phyloP scores from a whole-genome alignment of 306 rosid species.

The Cicer bijugum region DNA sequence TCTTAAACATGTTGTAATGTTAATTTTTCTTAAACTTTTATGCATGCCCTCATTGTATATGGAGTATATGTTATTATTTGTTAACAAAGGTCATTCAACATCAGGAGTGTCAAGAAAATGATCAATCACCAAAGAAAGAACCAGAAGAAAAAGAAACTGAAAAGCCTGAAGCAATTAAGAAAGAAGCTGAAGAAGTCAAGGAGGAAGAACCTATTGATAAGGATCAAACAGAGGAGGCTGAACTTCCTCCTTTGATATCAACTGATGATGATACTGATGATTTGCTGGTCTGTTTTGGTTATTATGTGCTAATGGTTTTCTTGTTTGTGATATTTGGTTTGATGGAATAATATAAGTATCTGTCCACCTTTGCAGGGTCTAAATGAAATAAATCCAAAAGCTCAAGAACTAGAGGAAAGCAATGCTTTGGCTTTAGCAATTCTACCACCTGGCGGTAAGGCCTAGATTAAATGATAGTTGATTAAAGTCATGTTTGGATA shows the following conservation, averaged over 20 bases:
- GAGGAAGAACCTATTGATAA: slow-evolving; percentile 49
- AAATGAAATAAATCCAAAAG: slow-evolving; percentile 69
- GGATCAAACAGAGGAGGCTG: slow-evolving; percentile 56
- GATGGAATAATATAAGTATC: slow-evolving; percentile 5
- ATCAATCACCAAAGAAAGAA: slow-evolving; percentile 53
- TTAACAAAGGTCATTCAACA: slow-evolving; percentile 39
- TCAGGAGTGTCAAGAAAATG: slow-evolving; percentile 64
- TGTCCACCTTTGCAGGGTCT: slow-evolving; percentile 64
- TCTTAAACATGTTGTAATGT: too few species aligned
- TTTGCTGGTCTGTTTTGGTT: slow-evolving; percentile 61
- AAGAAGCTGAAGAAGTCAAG: slow-evolving; percentile 54
- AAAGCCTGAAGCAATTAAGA: slow-evolving; percentile 50
- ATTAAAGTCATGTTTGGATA: background rate
- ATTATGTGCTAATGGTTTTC: slow-evolving; percentile 16
- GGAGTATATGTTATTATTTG: background rate
- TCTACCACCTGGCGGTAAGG: slow-evolving; percentile 72
- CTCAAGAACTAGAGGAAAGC: slow-evolving; percentile 74
- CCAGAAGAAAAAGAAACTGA: slow-evolving; percentile 54
- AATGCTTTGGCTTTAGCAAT: slow-evolving; percentile 95
- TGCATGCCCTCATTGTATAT: background rate
- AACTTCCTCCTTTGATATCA: slow-evolving; percentile 71
- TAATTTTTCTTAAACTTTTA: background rate
- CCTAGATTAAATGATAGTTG: slow-evolving; percentile 32
- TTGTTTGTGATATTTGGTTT: slow-evolving; percentile 37
- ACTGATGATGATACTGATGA: slow-evolving; percentile 60